phyloP scores from a whole-genome alignment of 495 filamentous ascomycete genomes.

The Aspergillus ellipticus region DNA sequence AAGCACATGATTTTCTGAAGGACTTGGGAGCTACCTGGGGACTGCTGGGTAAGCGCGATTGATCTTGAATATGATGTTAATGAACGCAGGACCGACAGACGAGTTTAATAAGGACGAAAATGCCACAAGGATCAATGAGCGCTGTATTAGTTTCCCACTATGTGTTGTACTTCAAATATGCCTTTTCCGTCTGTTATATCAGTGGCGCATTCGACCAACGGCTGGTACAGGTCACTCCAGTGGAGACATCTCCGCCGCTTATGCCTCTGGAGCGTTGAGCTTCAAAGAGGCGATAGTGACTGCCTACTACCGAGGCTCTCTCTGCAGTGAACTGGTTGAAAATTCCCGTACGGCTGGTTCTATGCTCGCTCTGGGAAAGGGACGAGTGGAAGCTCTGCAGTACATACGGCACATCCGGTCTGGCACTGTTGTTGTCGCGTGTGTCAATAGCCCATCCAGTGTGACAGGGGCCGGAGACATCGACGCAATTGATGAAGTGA shows the following conservation, averaged over 20 bases:
- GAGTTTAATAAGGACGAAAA: background rate
- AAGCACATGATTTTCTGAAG: background rate
- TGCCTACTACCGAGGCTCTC: conserved; percentile 19
- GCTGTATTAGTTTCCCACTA: conserved; percentile 12
- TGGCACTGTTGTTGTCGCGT: conserved; percentile 14
- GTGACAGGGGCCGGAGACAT: conserved; percentile 25
- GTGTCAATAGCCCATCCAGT: conserved; percentile 27
- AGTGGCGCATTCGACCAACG: conserved; percentile 16
- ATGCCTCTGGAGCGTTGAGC: conserved; percentile 43
- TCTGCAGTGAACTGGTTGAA: background rate
- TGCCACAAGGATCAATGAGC: background rate
- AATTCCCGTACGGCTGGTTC: background rate
- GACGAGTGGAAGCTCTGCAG: background rate
- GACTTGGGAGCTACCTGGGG: conserved; percentile 21
- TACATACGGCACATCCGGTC: background rate
- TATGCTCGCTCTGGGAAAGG: background rate
- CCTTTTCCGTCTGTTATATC: conserved; percentile 15
- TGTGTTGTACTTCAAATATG: conserved; percentile 22
- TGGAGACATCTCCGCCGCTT: conserved; percentile 57
- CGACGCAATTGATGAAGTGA: conserved; percentile 5
- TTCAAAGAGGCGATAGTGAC: conserved; percentile 30
- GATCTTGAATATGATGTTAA: no score
- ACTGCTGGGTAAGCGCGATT: no score
- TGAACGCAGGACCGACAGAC: no score
- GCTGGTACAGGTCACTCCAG: conserved; percentile 53